Base-by-base conservation (phyloP, 805 yeast genomes). In the Kuraishia borneana region DNA sequence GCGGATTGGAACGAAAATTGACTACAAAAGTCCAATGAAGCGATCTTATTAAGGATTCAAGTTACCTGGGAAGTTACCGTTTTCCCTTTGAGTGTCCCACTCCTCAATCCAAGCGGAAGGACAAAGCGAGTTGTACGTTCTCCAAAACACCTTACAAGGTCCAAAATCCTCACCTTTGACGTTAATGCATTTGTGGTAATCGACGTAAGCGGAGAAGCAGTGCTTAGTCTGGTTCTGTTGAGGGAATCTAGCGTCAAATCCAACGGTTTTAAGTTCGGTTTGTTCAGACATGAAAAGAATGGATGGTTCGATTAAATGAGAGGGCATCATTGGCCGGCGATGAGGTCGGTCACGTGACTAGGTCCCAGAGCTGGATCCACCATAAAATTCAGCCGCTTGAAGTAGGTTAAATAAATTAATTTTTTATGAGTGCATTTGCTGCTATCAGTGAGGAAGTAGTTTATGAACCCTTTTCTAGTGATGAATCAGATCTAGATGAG, bases 111-210 rank as follows among this genome's bases (percentile, higher is more conserved):
- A 83, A 48, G 77, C 81, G 37, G 72, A 67, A 39, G 94, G 94
- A 58, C 94, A 83, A 53, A 83, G 68, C 18, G 96, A 74, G 50
- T 81, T 74, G 73, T 73, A 92, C 37, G 96, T 84, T 63, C 75
- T 81, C 77, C 75, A 83, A 70, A 92, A 92, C 51, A 83, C 88
- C 65, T 87, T 73, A 66, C 98, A 92, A 55, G 97, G 97, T 52
- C 88, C 95, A 56, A 92, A 92, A 42, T 88, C 97, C 67, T 89
- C 96, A 57, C 98, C 98, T 69, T 89, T 89, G 47, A 88, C 85
- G 54, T 78, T 82, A 58, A 92, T 76, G 71, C 98, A 92, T 65
- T 87, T 88, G 80, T 83, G 92, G 77, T 89, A 92, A 65, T 92
- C 98, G 54, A 92, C 85, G 69, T 89, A 92, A 50, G 89, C 73